Conservation (phyloP, 129 eudicot species). For the Mikania micrantha region DNA sequence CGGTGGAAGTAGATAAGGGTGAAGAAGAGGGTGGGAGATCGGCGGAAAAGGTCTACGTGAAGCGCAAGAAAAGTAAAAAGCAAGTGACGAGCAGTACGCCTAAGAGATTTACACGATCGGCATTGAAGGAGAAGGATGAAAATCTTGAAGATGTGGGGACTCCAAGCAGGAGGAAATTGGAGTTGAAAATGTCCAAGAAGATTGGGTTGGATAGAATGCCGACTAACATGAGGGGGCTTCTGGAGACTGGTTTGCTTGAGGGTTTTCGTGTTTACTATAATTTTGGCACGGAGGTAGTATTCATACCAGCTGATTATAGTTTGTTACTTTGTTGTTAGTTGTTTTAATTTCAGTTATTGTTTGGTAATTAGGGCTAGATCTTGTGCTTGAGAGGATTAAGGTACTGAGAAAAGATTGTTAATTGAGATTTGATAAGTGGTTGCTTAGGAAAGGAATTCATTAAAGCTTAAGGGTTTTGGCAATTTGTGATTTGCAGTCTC, state of each 20-base stretch:
- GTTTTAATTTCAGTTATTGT: background rate
- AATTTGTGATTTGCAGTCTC: background rate
- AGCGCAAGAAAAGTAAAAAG: constrained; percentile 9
- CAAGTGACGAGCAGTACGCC: constrained; percentile 4
- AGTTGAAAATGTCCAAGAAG: constrained; percentile 57
- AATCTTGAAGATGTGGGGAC: constrained; percentile 25
- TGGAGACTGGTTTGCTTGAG: constrained; percentile 86
- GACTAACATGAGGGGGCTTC: constrained; percentile 59
- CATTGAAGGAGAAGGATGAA: constrained; percentile 34
- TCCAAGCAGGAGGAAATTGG: constrained; percentile 40
- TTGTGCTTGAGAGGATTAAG: background rate
- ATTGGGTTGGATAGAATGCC: constrained; percentile 44
- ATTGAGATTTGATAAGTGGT: background rate
- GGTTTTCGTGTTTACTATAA: constrained; percentile 77
- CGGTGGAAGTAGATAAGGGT: background rate
- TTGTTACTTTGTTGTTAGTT: constrained; percentile 2
- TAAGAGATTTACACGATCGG: constrained; percentile 69
- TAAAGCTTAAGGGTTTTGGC: background rate
- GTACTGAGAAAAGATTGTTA: background rate
- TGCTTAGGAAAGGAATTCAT: constrained; percentile 10
- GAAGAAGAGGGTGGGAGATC: constrained; percentile 9
- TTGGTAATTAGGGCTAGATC: background rate
- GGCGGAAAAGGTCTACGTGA: constrained; percentile 17
- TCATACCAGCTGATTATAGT: background rate
- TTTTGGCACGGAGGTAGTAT: constrained; percentile 44